Evolutionary conservation across 371 early-diverging fungal genomes (phyloP).

Genomic region (Circinella minor): DNA sequence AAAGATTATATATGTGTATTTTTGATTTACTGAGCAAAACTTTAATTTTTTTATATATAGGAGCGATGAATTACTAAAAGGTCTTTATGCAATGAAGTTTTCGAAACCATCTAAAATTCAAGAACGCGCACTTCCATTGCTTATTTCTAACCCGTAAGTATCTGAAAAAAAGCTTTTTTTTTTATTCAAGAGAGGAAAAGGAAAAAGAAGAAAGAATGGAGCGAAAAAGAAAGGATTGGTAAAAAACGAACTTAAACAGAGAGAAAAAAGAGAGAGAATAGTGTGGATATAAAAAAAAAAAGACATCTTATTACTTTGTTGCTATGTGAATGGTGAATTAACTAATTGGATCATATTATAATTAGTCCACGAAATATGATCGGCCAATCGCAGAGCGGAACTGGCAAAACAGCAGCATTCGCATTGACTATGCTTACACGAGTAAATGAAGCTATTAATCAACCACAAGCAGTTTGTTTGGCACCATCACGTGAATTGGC

Average conservation of each 20-base stretch:
- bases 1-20: not conserved
- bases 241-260: too few species aligned
- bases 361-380: conserved; percentile 53
- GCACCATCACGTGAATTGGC: conserved; percentile 98
- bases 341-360: too few species aligned
- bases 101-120: conserved; percentile 96
- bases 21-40: not conserved
- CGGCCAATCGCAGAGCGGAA: conserved; percentile 57
- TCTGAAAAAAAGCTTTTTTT: too few species aligned
- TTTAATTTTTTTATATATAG: conserved; percentile 22
- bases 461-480: conserved; percentile 87
- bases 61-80: conserved; percentile 82
- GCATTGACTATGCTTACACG: conserved; percentile 88
- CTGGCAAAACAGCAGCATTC: conserved; percentile 98
- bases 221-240: not conserved
- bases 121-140: conserved; percentile 91
- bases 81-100: conserved; percentile 93
- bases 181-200: not conserved
- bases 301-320: too few species aligned
- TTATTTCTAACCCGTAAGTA: conserved; percentile 74
- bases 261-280: too few species aligned
- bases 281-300: not conserved
- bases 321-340: too few species aligned
- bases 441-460: conserved; percentile 56
- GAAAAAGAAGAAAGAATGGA: not conserved